Evolutionary conservation across 345 rosid species (phyloP), one percentile per base, ranked within the genome.

Genomic region (Capsella bursapastoris): DNA sequence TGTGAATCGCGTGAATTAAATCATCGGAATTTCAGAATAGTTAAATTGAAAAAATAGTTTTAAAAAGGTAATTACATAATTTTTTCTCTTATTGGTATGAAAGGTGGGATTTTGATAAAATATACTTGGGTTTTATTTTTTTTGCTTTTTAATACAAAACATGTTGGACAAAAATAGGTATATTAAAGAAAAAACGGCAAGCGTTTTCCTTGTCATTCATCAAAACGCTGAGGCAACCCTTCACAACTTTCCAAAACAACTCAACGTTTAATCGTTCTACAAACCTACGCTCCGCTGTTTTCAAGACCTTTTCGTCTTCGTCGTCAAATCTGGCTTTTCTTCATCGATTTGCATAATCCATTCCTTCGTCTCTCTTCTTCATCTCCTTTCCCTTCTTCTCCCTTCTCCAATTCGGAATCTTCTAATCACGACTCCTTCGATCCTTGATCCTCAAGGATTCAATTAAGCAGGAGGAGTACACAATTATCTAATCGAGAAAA

Each of bases 281-380:
- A 57, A 47, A 22, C 5, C 52, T 1, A 45, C 15, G 80, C 66
- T 64, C 61, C n/a, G 75, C 3, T 57, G 80, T 64, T 70, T 70
- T 38, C 4, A 11, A 15, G n/a, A 51, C 71, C 28, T 45, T 68
- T 62, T 53, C 64, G 50, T 69, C 64, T 52, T 45, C 79, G 5
- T 51, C 74, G 80, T 70, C 71, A 77, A 77, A 77, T 62, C 47
- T 62, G 7, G 58, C 43, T 70, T 76, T 56, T 68, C 22, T 53
- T 45, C 74, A 7, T 62, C 65, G 64, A 25, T 48, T 61, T 4
- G 5, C 25, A 4, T 8, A 62, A 43, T 70, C 66, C 66, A 49
- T 57, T 65, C 58, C 3, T 67, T 68, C 60, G 37, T 57, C 51
- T 8, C 38, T 68, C 60, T 37, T 27, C 49, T 5, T 2, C 56